phyloP scores from a whole-genome alignment of 257 asterid species.

The Solanum bukasovii region DNA sequence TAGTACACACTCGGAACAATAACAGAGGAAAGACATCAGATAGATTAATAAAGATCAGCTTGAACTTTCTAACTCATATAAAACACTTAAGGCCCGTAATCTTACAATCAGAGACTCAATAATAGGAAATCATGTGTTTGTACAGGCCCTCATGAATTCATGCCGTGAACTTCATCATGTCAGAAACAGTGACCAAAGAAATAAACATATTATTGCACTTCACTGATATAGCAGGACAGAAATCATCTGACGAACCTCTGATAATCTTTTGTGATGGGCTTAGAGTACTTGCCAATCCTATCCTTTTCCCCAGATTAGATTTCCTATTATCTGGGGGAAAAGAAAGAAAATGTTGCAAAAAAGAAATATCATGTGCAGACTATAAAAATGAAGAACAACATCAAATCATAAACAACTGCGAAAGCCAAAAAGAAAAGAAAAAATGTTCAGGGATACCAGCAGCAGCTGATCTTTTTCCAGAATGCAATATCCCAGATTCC shows the following conservation, averaged over 20 bases:
- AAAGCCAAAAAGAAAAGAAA: background rate
- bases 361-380: background rate
- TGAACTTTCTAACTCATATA: background rate
- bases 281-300: conserved; percentile 24
- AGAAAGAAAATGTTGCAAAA: conserved; percentile 12
- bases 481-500: conserved; percentile 21
- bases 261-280: conserved; percentile 82
- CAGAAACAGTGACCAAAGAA: background rate
- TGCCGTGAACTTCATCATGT: background rate
- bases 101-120: background rate
- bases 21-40: background rate
- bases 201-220: background rate
- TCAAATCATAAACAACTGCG: background rate
- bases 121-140: background rate
- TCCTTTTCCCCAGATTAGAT: conserved; percentile 31
- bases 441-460: conserved; percentile 16
- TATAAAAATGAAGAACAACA: background rate
- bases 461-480: conserved; percentile 19
- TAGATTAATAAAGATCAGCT: background rate
- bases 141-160: background rate
- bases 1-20: background rate
- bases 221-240: background rate
- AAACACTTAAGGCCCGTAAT: background rate
- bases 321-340: conserved; percentile 32
- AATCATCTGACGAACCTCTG: conserved; percentile 42